Conservation (phyloP, 306 rosid genomes). For the Rosa chinensis region DNA sequence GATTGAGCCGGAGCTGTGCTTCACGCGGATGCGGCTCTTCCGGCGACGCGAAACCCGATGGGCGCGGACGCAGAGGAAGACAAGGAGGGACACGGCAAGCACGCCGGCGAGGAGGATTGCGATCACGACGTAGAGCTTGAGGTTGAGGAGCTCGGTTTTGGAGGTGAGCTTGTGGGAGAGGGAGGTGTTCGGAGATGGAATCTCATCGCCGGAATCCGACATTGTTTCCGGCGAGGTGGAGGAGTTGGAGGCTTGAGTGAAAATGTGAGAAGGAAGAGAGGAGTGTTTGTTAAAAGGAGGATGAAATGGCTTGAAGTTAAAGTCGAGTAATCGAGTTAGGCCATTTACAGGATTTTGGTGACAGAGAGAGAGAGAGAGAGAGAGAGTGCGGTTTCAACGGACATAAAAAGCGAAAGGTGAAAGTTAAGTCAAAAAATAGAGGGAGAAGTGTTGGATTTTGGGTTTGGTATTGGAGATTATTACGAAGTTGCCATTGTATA, state of each 20-base stretch:
- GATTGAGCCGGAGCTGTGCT: slow-evolving; percentile 78
- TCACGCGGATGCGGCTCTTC: slow-evolving; percentile 33
- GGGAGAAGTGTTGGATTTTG: slow-evolving; percentile 17
- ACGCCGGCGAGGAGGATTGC: slow-evolving; percentile 36
- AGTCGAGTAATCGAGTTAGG: not conserved
- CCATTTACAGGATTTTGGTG: slow-evolving; percentile 7
- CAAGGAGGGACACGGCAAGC: slow-evolving; percentile 35
- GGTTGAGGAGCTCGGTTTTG: slow-evolving; percentile 35
- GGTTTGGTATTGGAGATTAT: slow-evolving; percentile 19
- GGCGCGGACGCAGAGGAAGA: slow-evolving; percentile 54
- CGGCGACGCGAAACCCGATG: slow-evolving; percentile 38
- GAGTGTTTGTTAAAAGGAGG: slow-evolving; percentile 28
- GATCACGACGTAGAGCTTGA: slow-evolving; percentile 53
- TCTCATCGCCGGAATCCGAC: slow-evolving; percentile 32
- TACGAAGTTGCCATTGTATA: slow-evolving; percentile 32
- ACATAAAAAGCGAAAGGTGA: slow-evolving; percentile 31
- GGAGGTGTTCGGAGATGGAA: slow-evolving; percentile 27
- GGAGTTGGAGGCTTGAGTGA: not conserved
- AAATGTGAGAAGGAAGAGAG: slow-evolving; percentile 9
- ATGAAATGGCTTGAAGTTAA: slow-evolving; percentile 5
- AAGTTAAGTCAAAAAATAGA: not conserved
- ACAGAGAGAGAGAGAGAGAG: not conserved
- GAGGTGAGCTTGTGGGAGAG: slow-evolving; percentile 40
- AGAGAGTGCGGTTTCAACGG: slow-evolving; percentile 55
- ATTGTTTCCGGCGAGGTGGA: slow-evolving; percentile 41